phyloP scores from a whole-genome alignment of 1,139 yeast genomes.

The Saccharomyces pastorianus region DNA sequence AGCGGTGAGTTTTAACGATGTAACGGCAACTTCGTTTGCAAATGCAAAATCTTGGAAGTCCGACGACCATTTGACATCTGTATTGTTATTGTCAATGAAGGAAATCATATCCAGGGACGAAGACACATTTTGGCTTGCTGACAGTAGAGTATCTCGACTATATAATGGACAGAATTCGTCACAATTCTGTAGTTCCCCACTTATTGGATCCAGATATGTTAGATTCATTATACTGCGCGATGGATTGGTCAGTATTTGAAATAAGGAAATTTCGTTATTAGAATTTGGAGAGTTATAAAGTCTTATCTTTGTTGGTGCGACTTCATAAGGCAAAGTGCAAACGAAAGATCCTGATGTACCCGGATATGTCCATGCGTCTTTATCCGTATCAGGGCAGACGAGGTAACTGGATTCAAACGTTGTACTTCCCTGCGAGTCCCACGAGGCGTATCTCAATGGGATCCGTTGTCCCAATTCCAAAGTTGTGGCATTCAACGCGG shows the following conservation, averaged over 20 bases:
- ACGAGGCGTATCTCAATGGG: conserved; percentile 53
- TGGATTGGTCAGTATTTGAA: conserved; percentile 71
- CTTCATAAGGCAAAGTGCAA: conserved; percentile 49
- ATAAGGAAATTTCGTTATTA: conserved; percentile 45
- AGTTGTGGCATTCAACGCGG: conserved; percentile 21
- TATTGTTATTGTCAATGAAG: conserved; percentile 22
- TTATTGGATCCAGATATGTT: conserved; percentile 68
- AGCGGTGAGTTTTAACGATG: conserved; percentile 56
- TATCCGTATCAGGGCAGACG: conserved; percentile 48
- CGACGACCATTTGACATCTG: conserved; percentile 36
- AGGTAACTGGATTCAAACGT: conserved; percentile 37
- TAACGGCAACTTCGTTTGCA: conserved; percentile 58
- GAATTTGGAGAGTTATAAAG: conserved; percentile 52
- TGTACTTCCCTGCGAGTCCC: conserved; percentile 42
- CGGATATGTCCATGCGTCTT: conserved; percentile 51
- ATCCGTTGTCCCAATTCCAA: conserved; percentile 59
- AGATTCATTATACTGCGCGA: conserved; percentile 86
- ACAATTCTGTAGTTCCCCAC: conserved; percentile 52
- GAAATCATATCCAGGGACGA: conserved; percentile 14
- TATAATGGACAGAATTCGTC: conserved; percentile 83
- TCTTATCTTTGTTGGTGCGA: conserved; percentile 67
- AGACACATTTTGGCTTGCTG: conserved; percentile 16
- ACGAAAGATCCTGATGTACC: conserved; percentile 57
- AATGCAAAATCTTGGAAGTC: conserved; percentile 75
- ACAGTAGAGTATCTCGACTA: conserved; percentile 26